Evolutionary conservation across 257 asterid species (phyloP).

Genomic region (Nicotiana tomentosiformis): DNA sequence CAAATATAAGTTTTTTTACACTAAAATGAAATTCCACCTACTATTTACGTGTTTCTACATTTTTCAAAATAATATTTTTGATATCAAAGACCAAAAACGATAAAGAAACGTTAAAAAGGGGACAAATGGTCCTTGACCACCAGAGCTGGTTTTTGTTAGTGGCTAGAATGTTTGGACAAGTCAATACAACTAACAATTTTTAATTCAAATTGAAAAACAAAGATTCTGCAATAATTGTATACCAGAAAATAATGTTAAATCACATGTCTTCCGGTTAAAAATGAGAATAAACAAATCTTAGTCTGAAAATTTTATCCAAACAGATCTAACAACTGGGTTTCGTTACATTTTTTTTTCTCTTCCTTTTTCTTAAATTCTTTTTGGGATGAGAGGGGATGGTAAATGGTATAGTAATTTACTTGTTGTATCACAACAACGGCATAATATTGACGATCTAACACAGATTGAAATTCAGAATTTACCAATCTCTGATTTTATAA

Average conservation of each 20-base stretch:
- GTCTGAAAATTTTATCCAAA: neutral
- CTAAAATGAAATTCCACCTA: neutral
- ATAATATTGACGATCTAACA: too few relatives aligned
- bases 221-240: constrained; percentile 10
- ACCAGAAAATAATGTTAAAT: constrained; percentile 7
- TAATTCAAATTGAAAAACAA: neutral
- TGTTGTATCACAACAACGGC: too few relatives aligned
- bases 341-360: neutral
- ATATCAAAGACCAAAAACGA: neutral
- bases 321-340: neutral
- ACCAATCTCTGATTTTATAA: too few relatives aligned
- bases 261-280: neutral
- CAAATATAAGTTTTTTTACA: neutral
- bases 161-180: constrained; percentile 42
- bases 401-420: too few relatives aligned
- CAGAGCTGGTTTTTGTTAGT: constrained; percentile 13
- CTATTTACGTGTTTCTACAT: neutral
- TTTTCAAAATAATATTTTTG: neutral
- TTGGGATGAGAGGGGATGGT: neutral
- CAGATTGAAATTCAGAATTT: too few relatives aligned
- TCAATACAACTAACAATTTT: constrained; percentile 6
- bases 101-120: neutral
- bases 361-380: too few relatives aligned
- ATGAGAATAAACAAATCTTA: neutral
- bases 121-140: neutral